Evolutionary conservation across 1,284 basidiomycete species (phyloP), one percentile per base, ranked within the genome.

Genomic region (Golubevia pallescens): DNA sequence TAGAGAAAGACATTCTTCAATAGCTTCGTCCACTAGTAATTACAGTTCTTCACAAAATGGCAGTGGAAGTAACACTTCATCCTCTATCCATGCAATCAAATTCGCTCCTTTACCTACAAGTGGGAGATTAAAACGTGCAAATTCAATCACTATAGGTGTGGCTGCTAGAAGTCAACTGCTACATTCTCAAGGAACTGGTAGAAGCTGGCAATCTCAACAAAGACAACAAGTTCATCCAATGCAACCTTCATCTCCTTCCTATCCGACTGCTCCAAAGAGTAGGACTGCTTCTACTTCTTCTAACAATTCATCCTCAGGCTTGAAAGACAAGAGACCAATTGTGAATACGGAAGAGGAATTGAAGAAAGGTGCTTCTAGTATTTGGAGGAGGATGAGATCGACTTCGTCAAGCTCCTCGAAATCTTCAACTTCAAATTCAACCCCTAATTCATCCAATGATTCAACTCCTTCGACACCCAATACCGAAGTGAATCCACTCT

Each of bases 71-170:
- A 55, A 57, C 23, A 28, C 48, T 6, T 52, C 57, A 7, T 58
- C 63, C 7, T 73, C 66, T 38, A 52, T 67, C 19, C 67, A 64
- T 23, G 73, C 74, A 23, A 81, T 81, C 77, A 71, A 74, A 38
- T 81, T 81, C 55, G 70, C 69, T 20, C 79, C 79, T 2, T 67
- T 81, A 8, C 79, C 79, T 48, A 58, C 68, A 2, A 74, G 74
- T 0, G 79, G 79, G 0, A 62, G 79, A 0, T 58, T 79, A 42
- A 78, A 81, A 34, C 70, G 79, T 53, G 77, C 79, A 60, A 81
- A 80, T 48, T 80, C 78, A 10, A 80, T 81, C 68, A 80, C 77
- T 28, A 81, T 81, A 56, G 79, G 79, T 23, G 75, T 81, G 3
- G 79, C 77, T 8, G 77, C 79, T 24, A 73, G 79, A 14, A 69